These are phyloP conservation scores for Trifolium dubium DNA, from an alignment of 306 rosid species.

Conservation along the genomic window DNA sequence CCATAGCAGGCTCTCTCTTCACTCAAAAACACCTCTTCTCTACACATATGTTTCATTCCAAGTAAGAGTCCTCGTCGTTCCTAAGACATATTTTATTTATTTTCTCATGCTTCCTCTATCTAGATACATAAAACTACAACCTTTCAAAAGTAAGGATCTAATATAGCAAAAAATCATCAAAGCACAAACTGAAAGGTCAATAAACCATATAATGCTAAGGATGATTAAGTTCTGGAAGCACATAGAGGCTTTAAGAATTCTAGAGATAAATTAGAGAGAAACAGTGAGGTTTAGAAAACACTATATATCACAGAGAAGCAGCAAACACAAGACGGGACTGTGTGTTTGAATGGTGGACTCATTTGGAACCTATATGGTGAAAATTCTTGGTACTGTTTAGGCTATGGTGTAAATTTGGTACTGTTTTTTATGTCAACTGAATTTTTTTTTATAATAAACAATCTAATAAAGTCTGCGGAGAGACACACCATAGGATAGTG, in stretches of 20 bases:
- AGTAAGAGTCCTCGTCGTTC: not conserved
- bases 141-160: not conserved
- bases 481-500: not conserved
- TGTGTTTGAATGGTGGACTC: not conserved
- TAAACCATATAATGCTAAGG: not conserved
- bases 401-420: not conserved
- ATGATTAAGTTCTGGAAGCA: not conserved
- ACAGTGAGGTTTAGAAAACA: not conserved
- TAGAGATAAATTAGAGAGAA: too few species aligned
- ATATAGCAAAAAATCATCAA: not conserved
- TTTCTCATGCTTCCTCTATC: constrained; percentile 18
- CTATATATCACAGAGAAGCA: not conserved
- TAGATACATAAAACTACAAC: constrained; percentile 6
- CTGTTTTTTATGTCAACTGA: not conserved
- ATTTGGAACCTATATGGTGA: not conserved
- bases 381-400: not conserved
- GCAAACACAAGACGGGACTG: not conserved
- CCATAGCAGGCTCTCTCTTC: not conserved
- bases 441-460: not conserved
- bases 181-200: not conserved
- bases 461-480: not conserved
- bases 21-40: constrained; percentile 2
- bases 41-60: constrained; percentile 14
- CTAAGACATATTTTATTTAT: not conserved
- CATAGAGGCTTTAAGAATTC: not conserved